Base-by-base conservation (phyloP, 129 eudicot genomes). In the Artemisia annua region DNA sequence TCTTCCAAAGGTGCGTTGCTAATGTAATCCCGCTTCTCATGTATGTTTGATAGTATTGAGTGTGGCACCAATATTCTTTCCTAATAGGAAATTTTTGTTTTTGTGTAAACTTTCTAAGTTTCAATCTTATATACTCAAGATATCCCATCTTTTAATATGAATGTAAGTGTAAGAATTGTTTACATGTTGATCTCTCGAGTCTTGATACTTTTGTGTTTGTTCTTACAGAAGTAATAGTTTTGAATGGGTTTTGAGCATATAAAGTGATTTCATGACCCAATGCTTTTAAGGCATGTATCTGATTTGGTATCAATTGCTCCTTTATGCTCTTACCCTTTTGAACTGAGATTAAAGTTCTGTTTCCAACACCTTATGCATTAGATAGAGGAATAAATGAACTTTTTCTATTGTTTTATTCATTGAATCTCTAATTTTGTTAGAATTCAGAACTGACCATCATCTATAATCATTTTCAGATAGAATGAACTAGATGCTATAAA, bases 401-500 rank as follows among this genome's bases (percentile, higher is more conserved):
- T 8, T 4, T 76, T 0, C 43, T 11, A 30, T 10, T 67, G 11
- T 48, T 56, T 13, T 58, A 51, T 44, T 48, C 24, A 48, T 22
- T 26, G 43, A n/a, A 12, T 61, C 18, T 20, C 58, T 11, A 14
- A 39, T 59, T 50, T 52, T 20, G 8, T 48, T 61, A 74, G 10
- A n/a, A 32, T 17, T 48, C 18, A 12, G 18, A 61, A 71, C 52
- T 61, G 66, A 56, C 55, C 56, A 28, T 10, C n/a, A 70, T 7
- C 16, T 81, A 81, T 78, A 12, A 17, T 24, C 58, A 8, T 72
- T 22, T 75, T 59, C 83, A 76, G 77, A 80, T 26, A 78, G 48
- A 84, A 89, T 93, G 98, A 97, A 93, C 51, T 73, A 30, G 97
- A 93, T 57, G 96, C 95, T 20, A 15, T 93, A 70, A 83, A n/a